Percentiles rank a stretch among this genome's conserved stretches.
Conservation (phyloP, 106 monocot genomes). For the Dendrobium catenatum region DNA sequence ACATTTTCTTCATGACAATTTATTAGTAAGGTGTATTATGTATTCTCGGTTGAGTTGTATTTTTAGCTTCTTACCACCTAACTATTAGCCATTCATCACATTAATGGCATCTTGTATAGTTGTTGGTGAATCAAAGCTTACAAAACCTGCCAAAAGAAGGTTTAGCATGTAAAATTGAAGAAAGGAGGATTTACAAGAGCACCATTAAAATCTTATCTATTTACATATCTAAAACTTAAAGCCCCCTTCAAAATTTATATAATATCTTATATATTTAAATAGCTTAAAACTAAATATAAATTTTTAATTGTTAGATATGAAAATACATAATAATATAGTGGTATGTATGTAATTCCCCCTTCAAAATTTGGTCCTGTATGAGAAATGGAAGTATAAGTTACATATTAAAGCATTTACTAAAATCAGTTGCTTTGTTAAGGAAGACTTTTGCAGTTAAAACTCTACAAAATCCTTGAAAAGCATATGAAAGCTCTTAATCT, state of each 20-base stretch:
- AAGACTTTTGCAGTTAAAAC: conserved; percentile 95
- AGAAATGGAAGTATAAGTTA: neutral
- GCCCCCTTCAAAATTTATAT: no score
- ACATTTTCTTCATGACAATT: no score
- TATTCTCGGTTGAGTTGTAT: conserved; percentile 97
- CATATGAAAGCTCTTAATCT: conserved; percentile 79
- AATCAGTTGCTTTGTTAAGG: conserved; percentile 88
- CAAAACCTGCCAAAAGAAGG: conserved; percentile 59
- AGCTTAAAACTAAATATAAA: no score
- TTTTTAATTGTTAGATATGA: no score
- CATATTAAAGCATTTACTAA: conserved; percentile 98
- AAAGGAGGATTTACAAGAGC: neutral
- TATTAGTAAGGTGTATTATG: conserved; percentile 70
- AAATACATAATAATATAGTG: no score
- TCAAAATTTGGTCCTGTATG: neutral
- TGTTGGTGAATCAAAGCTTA: conserved; percentile 83
- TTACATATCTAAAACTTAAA: no score
- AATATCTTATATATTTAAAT: no score
- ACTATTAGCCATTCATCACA: conserved; percentile 78
- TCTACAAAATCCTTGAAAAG: conserved; percentile 78
- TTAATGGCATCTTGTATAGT: conserved; percentile 74
- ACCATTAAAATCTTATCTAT: neutral
- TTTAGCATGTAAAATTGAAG: neutral
- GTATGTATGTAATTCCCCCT: no score
- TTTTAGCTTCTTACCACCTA: conserved; percentile 94